phyloP scores from a whole-genome alignment of 768 basidiomycete genomes.

The Pleurotus eryngii region DNA sequence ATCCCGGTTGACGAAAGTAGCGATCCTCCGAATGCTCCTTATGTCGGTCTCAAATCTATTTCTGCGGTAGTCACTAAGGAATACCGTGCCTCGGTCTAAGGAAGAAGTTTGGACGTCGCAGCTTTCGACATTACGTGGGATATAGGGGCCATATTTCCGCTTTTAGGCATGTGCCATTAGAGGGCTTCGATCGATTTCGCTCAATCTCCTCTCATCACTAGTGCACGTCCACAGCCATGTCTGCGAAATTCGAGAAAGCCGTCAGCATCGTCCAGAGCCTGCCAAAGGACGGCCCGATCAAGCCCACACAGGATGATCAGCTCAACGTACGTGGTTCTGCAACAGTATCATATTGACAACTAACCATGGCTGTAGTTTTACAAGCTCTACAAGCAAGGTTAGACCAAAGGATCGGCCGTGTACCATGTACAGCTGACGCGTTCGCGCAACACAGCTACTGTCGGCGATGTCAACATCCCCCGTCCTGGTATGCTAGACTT shows the following conservation, averaged over 20 bases:
- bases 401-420: conserved; percentile 7
- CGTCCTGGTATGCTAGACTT: conserved; percentile 83
- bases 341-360: too few species aligned
- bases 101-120: neutral
- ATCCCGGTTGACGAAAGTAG: too few species aligned
- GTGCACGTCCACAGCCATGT: conserved; percentile 43
- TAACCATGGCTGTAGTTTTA: conserved; percentile 66
- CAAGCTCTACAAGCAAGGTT: conserved; percentile 90
- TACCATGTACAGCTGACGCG: neutral
- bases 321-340: conserved; percentile 60
- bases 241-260: conserved; percentile 68
- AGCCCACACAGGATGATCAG: conserved; percentile 71
- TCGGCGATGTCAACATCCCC: conserved; percentile 65
- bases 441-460: conserved; percentile 46
- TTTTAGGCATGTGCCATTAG: too few species aligned
- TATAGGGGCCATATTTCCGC: neutral
- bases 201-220: too few species aligned
- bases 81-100: neutral
- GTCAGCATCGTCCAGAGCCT: conserved; percentile 61
- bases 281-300: conserved; percentile 77
- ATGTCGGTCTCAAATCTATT: neutral
- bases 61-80: too few species aligned
- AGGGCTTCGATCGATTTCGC: too few species aligned
- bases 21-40: neutral
- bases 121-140: neutral